Percentiles rank a stretch among this genome's conserved stretches.
Conservation (phyloP, 2,329 filamentous ascomycete species). For the Penicillium sp. region DNA sequence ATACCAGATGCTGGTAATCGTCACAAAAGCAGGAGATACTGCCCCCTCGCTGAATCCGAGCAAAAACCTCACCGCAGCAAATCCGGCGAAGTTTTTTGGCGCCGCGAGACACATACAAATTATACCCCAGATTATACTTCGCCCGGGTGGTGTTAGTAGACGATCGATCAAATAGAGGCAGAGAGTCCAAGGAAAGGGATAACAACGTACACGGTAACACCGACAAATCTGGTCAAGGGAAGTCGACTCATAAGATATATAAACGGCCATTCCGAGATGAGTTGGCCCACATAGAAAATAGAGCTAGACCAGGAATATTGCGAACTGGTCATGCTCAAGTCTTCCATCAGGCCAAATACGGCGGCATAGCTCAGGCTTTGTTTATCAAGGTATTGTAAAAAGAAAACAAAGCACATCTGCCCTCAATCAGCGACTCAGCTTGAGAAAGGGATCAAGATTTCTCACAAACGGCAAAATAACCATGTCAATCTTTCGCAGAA, state of each 20-base stretch:
- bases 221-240: conserved; percentile 53
- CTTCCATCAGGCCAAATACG: conserved; percentile 45
- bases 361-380: conserved; percentile 53
- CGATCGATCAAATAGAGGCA: neutral
- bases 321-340: conserved; percentile 46
- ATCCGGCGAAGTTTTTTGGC: conserved; percentile 41
- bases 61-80: conserved; percentile 44
- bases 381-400: conserved; percentile 47
- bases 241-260: conserved; percentile 55
- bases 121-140: conserved; percentile 45
- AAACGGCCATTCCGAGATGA: conserved; percentile 52
- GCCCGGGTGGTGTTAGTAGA: neutral
- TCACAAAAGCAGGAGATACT: conserved; percentile 49
- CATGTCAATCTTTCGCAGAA: conserved; percentile 20
- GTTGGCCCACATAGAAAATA: conserved; percentile 41
- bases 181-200: neutral
- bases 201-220: conserved; percentile 44
- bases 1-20: conserved; percentile 48
- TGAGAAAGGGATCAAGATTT: neutral
- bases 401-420: conserved; percentile 47
- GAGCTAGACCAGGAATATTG: conserved; percentile 53
- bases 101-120: conserved; percentile 50
- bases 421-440: neutral
- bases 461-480: conserved; percentile 22
- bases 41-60: conserved; percentile 50